A percentile compares a stretch with the other conserved stretches of the same genome.
Conservation (phyloP, 2,329 filamentous ascomycete genomes). For the Neonectria faginata region DNA sequence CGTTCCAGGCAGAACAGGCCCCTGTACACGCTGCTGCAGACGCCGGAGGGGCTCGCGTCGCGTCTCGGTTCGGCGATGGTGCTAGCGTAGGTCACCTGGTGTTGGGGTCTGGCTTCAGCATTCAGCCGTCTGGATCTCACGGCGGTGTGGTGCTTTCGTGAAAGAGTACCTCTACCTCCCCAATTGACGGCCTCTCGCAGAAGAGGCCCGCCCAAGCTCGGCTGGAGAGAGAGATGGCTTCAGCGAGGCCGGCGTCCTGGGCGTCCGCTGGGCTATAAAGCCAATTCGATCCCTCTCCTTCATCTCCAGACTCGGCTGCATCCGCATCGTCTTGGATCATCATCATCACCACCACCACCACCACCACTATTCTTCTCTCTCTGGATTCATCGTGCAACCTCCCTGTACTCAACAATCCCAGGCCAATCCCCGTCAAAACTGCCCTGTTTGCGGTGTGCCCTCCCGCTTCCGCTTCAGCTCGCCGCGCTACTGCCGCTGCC, state of each 20-base stretch:
- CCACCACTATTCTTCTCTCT: background rate
- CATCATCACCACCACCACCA: background rate
- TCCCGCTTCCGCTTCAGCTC: conserved; percentile 18
- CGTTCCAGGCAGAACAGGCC: conserved; percentile 43
- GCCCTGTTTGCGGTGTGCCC: conserved; percentile 8
- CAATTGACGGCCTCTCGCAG: background rate
- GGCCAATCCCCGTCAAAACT: background rate
- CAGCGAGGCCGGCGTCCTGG: conserved; percentile 16
- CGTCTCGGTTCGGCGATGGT: background rate
- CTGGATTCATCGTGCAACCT: background rate
- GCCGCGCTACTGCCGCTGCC: conserved; percentile 10
- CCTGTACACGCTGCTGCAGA: conserved; percentile 14
- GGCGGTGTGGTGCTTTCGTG: conserved; percentile 8
- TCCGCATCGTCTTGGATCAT: conserved; percentile 2
- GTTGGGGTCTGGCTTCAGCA: background rate
- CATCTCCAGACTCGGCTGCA: background rate
- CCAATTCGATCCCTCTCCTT: conserved; percentile 17
- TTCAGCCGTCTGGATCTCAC: background rate
- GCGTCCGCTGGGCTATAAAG: conserved; percentile 37
- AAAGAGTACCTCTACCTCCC: background rate
- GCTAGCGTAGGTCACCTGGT: conserved; percentile 1
- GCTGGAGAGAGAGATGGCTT: conserved; percentile 32
- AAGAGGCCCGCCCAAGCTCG: conserved; percentile 5
- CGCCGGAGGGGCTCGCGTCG: conserved; percentile 17
- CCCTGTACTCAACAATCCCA: background rate